phyloP scores from a whole-genome alignment of 345 rosid genomes.

The Bruguiera sexangula region DNA sequence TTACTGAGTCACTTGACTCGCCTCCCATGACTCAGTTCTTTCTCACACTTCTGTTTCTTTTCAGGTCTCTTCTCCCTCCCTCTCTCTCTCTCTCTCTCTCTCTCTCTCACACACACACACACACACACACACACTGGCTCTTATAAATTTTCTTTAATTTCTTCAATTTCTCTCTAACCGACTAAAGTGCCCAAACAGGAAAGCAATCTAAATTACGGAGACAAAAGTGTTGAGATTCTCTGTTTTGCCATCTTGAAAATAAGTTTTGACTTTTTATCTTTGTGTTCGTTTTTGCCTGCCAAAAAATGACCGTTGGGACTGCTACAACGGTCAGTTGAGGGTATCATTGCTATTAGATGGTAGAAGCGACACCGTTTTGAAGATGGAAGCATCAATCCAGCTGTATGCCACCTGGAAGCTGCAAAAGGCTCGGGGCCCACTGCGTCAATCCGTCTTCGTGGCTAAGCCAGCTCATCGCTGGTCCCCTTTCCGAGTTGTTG shows the following conservation, averaged over 20 bases:
- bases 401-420: conserved; percentile 49
- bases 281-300: conserved; percentile 3
- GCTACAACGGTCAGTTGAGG: conserved; percentile 24
- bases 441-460: conserved; percentile 10
- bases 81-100: not conserved
- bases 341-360: not conserved
- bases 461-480: conserved; percentile 38
- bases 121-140: not conserved
- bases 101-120: not conserved
- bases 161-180: not conserved
- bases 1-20: conserved; percentile 50
- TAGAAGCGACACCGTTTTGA: conserved; percentile 21
- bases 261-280: conserved; percentile 7
- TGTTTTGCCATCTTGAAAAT: not conserved
- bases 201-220: not conserved
- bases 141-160: not conserved
- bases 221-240: not conserved
- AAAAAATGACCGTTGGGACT: conserved; percentile 35
- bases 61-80: not conserved
- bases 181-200: conserved; percentile 6
- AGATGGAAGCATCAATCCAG: conserved; percentile 17
- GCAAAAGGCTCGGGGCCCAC: conserved; percentile 9
- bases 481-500: not conserved
- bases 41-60: not conserved
- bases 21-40: conserved; percentile 26